Base-by-base conservation (phyloP, 345 rosid species). In the Punica granatum region DNA sequence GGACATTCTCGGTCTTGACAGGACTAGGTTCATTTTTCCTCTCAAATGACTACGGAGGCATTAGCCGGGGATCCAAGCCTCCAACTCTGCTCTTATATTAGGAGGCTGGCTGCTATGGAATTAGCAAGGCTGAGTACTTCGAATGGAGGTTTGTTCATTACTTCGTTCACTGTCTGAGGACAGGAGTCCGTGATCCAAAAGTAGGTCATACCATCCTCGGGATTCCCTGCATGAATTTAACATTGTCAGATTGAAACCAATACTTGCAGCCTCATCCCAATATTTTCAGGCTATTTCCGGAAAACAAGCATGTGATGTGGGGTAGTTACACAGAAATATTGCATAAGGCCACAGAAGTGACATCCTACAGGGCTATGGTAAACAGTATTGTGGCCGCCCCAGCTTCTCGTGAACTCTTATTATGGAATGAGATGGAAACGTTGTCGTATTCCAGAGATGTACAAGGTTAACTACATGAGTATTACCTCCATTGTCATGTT, bases 131-230 rank as follows among this genome's bases (percentile, higher is more conserved):
- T 90, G n/a, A 93, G 88, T 75, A 93, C 70, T 84, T 93, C 95
- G 67, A 89, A 93, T 3, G 97, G 99, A 43, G 77, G 83, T 76
- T 70, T 85, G 75, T 77, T 78, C 78, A 64, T 76, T 76, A 93
- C 99, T 72, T 86, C 84, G 53, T 81, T 81, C 74, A 89, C 97
- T 1, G 97, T 93, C 61, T 35, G 62, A 4, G 96, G 91, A 75
- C 99, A 90, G 26, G 97, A 93, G 75, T 93, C 97, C 18, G 96
- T 93, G 69, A 93, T 89, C 99, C 99, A 93, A 82, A 93, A 93
- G 79, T 93, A 89, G 67, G 81, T 72, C 65, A 93, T 70, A 23
- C 96, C 96, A 59, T 72, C 76, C 63, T 81, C 90, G 0, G 90
- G 92, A 72, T 79, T 74, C 67, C 96, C 99, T 90, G 80, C 60